A percentile compares a stretch with the other conserved stretches of the same genome.
Conservation (phyloP, 805 yeast genomes). For the Metschnikowia amazonensis region DNA sequence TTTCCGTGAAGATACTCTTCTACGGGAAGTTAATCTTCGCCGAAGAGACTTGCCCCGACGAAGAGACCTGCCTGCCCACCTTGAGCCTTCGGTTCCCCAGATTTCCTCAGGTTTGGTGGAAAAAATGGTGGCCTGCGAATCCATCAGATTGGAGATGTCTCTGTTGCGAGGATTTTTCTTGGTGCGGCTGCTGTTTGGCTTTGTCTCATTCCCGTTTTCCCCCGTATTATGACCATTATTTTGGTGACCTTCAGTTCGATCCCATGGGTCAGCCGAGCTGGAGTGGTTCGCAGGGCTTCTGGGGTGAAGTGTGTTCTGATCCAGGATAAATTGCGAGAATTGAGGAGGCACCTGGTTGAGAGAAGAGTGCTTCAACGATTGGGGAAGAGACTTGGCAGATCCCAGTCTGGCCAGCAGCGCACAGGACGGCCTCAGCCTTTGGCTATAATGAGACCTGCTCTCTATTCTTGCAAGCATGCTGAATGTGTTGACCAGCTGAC, state of each 20-base stretch:
- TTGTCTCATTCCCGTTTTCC: not conserved
- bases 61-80: not conserved
- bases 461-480: slow-evolving; percentile 22
- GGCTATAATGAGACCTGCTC: slow-evolving; percentile 17
- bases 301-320: slow-evolving; percentile 24
- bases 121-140: slow-evolving; percentile 43
- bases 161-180: too few species aligned
- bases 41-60: not conserved
- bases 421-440: not conserved
- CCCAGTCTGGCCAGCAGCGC: not conserved
- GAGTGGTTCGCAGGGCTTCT: not conserved
- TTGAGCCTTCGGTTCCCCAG: not conserved
- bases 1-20: not conserved
- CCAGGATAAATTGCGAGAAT: slow-evolving; percentile 38
- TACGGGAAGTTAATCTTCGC: too few species aligned
- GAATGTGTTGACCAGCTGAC: slow-evolving; percentile 15
- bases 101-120: slow-evolving; percentile 32
- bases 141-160: slow-evolving; percentile 37
- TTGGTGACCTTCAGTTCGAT: not conserved
- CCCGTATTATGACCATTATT: not conserved
- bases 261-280: not conserved
- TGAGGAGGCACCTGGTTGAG: slow-evolving; percentile 38
- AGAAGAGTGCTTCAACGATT: not conserved
- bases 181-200: not conserved
- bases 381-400: not conserved